These are phyloP conservation scores for Aphanomyces invadans DNA, from an alignment of 352 stramenopile genomes.

Conservation along the genomic window DNA sequence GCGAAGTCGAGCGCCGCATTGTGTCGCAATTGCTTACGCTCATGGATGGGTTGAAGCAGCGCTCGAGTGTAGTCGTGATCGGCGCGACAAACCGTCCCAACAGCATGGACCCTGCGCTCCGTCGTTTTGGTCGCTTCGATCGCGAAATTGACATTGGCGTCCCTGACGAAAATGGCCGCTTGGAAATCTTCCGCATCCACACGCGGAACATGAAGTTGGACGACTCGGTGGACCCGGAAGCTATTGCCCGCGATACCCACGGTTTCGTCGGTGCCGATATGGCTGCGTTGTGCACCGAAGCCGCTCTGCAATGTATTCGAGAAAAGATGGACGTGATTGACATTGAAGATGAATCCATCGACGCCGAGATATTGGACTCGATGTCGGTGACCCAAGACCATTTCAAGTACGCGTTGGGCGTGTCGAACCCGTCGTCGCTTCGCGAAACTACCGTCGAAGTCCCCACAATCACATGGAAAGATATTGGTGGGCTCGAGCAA, in stretches of 20 bases:
- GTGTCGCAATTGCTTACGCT: constrained; percentile 98
- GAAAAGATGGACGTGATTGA: constrained; percentile 99
- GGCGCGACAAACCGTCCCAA: constrained; percentile 99
- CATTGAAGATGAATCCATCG: constrained; percentile 99
- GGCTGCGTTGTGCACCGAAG: constrained; percentile 97
- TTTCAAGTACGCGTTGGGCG: constrained; percentile 97
- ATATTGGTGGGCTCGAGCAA: constrained; percentile 98
- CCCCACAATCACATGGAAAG: constrained; percentile 97
- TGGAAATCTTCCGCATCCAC: constrained; percentile 99
- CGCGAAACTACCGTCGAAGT: constrained; percentile 99
- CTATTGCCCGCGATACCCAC: constrained; percentile 97
- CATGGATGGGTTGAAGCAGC: constrained; percentile 96
- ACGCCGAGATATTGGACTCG: constrained; percentile 97
- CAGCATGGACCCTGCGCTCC: constrained; percentile 95
- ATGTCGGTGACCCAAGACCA: constrained; percentile 98
- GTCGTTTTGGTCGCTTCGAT: constrained; percentile 98
- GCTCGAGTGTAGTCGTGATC: constrained; percentile 96
- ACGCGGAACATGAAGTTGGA: constrained; percentile 99
- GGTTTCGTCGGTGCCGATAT: constrained; percentile 99
- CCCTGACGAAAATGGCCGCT: constrained; percentile 96
- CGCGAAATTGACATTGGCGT: constrained; percentile 99
- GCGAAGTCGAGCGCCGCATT: constrained; percentile 98
- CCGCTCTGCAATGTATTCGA: constrained; percentile 97
- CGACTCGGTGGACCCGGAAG: constrained; percentile 97
- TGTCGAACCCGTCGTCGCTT: constrained; percentile 97